Evolutionary conservation across 208 protist species (phyloP).

Genomic region (Trypanosoma caninum): DNA sequence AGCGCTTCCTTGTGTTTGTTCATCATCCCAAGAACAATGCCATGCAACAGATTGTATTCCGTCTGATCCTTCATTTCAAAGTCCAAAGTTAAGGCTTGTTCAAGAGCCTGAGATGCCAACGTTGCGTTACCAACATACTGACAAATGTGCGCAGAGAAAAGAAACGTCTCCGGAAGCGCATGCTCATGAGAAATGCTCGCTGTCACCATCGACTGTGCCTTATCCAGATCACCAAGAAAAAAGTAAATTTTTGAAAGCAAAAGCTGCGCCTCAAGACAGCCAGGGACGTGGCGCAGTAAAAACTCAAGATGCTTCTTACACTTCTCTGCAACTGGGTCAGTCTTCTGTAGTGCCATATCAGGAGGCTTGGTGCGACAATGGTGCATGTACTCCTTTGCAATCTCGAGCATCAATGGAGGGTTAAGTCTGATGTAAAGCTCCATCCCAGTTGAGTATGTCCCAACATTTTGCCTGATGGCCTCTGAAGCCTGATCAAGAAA

Average conservation of each 20-base stretch:
- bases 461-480: conserved; percentile 59
- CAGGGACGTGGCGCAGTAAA: conserved; percentile 76
- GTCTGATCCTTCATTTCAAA: conserved; percentile 92
- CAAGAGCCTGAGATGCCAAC: conserved; percentile 79
- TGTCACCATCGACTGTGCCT: conserved; percentile 67
- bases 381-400: conserved; percentile 84
- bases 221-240: conserved; percentile 72
- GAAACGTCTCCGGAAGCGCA: conserved; percentile 72
- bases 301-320: conserved; percentile 70
- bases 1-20: conserved; percentile 73
- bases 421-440: conserved; percentile 78
- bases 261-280: conserved; percentile 84
- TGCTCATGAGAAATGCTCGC: conserved; percentile 70
- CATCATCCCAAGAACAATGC: conserved; percentile 65
- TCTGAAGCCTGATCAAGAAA: conserved; percentile 81
- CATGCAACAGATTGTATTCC: conserved; percentile 90
- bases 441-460: conserved; percentile 29
- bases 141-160: conserved; percentile 90
- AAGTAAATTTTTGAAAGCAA: conserved; percentile 83
- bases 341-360: conserved; percentile 48
- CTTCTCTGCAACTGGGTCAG: conserved; percentile 69
- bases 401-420: conserved; percentile 71
- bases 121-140: conserved; percentile 77
- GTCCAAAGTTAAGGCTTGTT: conserved; percentile 90
- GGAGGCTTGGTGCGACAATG: conserved; percentile 87